Conservation (phyloP, 805 yeast genomes). For the Suhomyces pyralidae region DNA sequence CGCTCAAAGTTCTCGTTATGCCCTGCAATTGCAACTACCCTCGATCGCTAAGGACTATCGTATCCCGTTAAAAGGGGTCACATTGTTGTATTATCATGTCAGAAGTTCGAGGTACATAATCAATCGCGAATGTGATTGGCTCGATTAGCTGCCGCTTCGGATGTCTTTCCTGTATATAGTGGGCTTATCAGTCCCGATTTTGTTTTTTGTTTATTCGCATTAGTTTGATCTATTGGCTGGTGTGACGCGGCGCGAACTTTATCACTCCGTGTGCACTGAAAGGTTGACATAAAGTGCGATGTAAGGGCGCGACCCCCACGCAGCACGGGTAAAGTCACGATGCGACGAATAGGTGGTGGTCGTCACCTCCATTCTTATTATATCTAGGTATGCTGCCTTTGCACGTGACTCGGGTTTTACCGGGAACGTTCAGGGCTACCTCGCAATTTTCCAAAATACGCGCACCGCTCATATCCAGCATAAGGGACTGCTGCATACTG, state of each 20-base stretch:
- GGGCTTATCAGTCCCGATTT: neutral
- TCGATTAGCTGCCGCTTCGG: neutral
- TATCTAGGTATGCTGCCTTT: too few species aligned
- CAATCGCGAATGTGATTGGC: conserved; percentile 3
- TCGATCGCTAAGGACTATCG: neutral
- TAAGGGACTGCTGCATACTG: neutral
- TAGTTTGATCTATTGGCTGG: neutral
- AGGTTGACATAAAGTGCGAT: neutral
- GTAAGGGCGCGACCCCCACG: neutral
- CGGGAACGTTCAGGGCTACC: too few species aligned
- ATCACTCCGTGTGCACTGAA: neutral
- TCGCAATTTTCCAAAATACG: neutral
- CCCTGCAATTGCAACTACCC: neutral
- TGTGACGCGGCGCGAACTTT: neutral
- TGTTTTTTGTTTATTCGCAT: neutral
- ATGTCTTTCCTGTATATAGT: neutral
- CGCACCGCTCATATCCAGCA: neutral
- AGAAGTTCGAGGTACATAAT: neutral
- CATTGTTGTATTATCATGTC: neutral
- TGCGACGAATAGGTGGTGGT: too few species aligned
- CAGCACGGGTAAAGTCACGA: neutral
- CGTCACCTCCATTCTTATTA: too few species aligned
- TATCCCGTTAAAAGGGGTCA: neutral
- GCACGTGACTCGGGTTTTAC: too few species aligned
- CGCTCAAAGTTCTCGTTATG: neutral